Evolutionary conservation across 805 yeast genomes (phyloP).

Genomic region (Pichia eremophila): DNA sequence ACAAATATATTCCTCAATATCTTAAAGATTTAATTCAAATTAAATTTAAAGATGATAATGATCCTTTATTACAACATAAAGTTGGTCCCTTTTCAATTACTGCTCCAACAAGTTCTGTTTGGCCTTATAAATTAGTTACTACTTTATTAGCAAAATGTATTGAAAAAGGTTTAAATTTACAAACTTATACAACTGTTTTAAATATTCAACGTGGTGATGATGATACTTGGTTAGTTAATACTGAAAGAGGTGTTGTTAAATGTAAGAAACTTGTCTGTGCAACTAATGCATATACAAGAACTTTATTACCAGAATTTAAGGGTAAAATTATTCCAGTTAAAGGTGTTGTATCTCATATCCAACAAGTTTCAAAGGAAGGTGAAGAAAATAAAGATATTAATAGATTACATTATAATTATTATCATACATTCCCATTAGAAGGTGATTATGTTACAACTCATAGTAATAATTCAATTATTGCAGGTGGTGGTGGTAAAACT

Average conservation of each 20-base stretch:
- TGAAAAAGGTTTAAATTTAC: slow-evolving; percentile 29
- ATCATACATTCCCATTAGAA: slow-evolving; percentile 15
- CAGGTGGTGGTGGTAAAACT: slow-evolving; percentile 25
- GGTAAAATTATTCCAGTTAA: slow-evolving; percentile 27
- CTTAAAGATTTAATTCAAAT: slow-evolving; percentile 25
- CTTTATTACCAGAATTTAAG: slow-evolving; percentile 16
- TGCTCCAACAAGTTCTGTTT: slow-evolving; percentile 34
- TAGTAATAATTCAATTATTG: slow-evolving; percentile 28
- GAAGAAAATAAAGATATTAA: neutral
- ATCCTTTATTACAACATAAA: slow-evolving; percentile 20
- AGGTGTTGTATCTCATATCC: slow-evolving; percentile 26
- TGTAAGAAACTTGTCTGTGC: slow-evolving; percentile 28
- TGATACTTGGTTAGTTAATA: slow-evolving; percentile 23
- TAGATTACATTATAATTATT: slow-evolving; percentile 12
- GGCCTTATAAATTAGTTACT: slow-evolving; percentile 36
- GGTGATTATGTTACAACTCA: slow-evolving; percentile 25
- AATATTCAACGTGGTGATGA: neutral
- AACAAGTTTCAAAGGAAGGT: neutral
- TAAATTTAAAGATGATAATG: slow-evolving; percentile 24
- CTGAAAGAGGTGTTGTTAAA: slow-evolving; percentile 15
- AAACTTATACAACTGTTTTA: slow-evolving; percentile 30
- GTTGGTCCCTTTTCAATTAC: slow-evolving; percentile 24
- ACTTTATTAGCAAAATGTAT: slow-evolving; percentile 26
- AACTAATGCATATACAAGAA: slow-evolving; percentile 25
- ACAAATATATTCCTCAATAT: slow-evolving; percentile 21